A percentile compares a stretch with the other conserved stretches of the same genome.
These are phyloP conservation scores for Mycena rosella DNA, from an alignment of 768 basidiomycete species.

Conservation along the genomic window DNA sequence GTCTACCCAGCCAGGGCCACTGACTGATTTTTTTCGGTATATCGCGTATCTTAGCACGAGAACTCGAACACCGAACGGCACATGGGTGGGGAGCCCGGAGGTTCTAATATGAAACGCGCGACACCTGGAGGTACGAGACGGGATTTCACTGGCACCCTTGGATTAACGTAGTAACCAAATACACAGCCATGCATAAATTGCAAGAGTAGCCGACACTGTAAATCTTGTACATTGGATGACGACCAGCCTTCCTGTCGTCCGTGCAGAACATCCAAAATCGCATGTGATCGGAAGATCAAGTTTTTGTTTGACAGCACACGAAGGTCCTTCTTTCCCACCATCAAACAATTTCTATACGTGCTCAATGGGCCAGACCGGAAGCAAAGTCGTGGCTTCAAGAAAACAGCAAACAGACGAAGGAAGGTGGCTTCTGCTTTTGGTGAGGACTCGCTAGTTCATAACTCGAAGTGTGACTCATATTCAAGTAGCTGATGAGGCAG, in stretches of 20 bases:
- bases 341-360: not conserved
- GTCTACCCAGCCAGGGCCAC: no score
- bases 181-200: not conserved
- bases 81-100: no score
- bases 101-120: no score
- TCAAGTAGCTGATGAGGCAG: no score
- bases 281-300: not conserved
- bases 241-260: not conserved
- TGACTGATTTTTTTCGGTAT: no score
- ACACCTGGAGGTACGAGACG: no score
- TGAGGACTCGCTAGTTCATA: not conserved
- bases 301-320: not conserved
- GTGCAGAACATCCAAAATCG: not conserved
- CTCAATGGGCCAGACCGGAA: not conserved
- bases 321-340: not conserved
- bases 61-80: no score
- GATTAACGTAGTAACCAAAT: no score
- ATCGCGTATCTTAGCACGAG: no score
- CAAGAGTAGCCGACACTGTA: not conserved
- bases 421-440: not conserved
- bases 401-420: not conserved
- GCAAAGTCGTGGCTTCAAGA: not conserved
- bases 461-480: not conserved
- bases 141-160: no score
- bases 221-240: not conserved